phyloP scores from a whole-genome alignment of 345 rosid species.

The Gossypium stocksii region DNA sequence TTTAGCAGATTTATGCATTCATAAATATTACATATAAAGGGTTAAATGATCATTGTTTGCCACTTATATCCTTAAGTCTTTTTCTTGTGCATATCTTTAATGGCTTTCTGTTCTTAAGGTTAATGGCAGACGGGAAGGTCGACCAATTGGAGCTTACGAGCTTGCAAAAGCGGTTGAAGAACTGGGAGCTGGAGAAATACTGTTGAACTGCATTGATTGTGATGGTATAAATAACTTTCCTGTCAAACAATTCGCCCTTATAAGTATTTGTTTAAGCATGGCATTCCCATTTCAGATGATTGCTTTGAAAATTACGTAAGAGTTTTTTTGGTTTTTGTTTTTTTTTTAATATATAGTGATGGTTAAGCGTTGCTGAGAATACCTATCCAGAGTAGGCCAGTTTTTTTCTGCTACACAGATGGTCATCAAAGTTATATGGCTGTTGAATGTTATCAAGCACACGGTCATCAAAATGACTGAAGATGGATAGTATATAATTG shows the following conservation, averaged over 20 bases:
- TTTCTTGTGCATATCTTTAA: constrained; percentile 10
- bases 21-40: too few relatives aligned
- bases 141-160: constrained; percentile 95
- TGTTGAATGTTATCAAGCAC: neutral
- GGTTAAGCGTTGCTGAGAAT: neutral
- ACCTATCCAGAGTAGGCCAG: neutral
- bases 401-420: neutral
- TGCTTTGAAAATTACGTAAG: neutral
- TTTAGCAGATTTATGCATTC: neutral
- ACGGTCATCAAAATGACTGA: neutral
- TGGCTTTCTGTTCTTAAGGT: constrained; percentile 41
- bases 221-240: constrained; percentile 51
- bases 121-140: constrained; percentile 90
- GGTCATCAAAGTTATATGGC: neutral
- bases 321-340: neutral
- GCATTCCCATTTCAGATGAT: neutral
- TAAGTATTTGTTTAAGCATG: neutral
- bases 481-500: neutral
- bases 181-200: constrained; percentile 93
- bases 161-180: constrained; percentile 96
- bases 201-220: constrained; percentile 92
- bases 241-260: neutral
- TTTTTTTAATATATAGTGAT: neutral
- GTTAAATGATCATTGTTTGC: neutral
- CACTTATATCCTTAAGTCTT: neutral